Evolutionary conservation across 2,329 filamentous ascomycete species (phyloP).

Genomic region (Beauveria varroae): DNA sequence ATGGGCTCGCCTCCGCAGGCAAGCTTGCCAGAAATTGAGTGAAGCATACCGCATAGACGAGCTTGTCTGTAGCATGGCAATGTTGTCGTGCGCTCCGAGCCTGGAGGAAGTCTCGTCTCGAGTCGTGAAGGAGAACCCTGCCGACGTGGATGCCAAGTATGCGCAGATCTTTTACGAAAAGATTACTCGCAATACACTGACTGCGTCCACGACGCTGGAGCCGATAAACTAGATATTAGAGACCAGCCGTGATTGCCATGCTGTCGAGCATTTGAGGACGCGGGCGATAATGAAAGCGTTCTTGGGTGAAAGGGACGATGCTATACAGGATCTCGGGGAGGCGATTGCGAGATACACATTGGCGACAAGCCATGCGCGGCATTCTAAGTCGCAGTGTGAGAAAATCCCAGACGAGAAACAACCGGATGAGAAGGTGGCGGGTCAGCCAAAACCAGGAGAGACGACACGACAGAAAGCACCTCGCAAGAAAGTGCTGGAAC

Average conservation of each 20-base stretch:
- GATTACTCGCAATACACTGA: constrained; percentile 68
- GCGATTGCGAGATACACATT: background rate
- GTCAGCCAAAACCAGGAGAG: background rate
- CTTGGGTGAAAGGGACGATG: background rate
- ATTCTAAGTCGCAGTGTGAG: too few species aligned
- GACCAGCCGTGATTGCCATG: constrained; percentile 34
- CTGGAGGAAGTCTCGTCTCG: constrained; percentile 68
- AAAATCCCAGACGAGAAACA: too few species aligned
- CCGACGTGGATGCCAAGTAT: constrained; percentile 69
- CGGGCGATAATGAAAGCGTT: background rate
- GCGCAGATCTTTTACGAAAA: constrained; percentile 94
- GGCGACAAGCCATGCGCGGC: too few species aligned
- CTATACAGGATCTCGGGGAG: background rate
- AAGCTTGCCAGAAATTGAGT: constrained; percentile 69
- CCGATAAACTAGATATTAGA: constrained; percentile 61
- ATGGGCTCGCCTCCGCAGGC: constrained; percentile 53
- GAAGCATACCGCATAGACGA: constrained; percentile 76
- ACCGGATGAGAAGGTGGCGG: too few species aligned
- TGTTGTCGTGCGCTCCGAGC: constrained; percentile 71
- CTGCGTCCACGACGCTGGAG: constrained; percentile 60
- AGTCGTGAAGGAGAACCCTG: constrained; percentile 62
- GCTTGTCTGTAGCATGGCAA: constrained; percentile 73
- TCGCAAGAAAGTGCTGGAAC: constrained; percentile 25
- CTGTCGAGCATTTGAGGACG: constrained; percentile 13
- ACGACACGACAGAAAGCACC: background rate